Percentiles rank a stretch among this genome's conserved stretches.
phyloP scores from a whole-genome alignment of 331 rosid genomes.

The Pyracantha coccinea region DNA sequence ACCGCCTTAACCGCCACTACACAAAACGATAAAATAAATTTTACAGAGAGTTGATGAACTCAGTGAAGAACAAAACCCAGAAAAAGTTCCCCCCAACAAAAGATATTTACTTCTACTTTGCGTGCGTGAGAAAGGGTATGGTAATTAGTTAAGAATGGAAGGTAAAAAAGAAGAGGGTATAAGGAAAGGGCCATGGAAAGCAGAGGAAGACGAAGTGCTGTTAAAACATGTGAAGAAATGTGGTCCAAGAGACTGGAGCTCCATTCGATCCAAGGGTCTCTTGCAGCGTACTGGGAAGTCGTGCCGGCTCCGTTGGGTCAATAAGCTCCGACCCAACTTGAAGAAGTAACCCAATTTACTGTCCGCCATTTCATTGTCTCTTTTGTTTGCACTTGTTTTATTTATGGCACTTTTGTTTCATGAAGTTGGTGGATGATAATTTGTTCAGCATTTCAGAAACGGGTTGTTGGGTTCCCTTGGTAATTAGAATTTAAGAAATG shows the following conservation, averaged over 20 bases:
- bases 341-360: slow-evolving; percentile 39
- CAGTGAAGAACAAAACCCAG: not conserved
- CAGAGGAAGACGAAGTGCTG: slow-evolving; percentile 75
- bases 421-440: not conserved
- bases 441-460: not conserved
- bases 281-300: slow-evolving; percentile 79
- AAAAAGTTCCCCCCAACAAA: not conserved
- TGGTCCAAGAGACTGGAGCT: slow-evolving; percentile 93
- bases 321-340: slow-evolving; percentile 77
- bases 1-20: slow-evolving; percentile 26
- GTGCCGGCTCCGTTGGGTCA: slow-evolving; percentile 95
- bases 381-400: no score
- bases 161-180: slow-evolving; percentile 41
- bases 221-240: slow-evolving; percentile 52
- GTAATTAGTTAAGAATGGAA: slow-evolving; percentile 26
- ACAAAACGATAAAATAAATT: not conserved
- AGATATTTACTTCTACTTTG: not conserved
- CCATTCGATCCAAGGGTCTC: slow-evolving; percentile 97
- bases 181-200: slow-evolving; percentile 84
- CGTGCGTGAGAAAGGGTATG: not conserved
- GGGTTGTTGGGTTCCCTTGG: not conserved
- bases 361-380: not conserved
- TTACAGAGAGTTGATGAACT: not conserved
- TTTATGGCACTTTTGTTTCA: not conserved
- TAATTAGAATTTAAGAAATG: not conserved